phyloP scores from a whole-genome alignment of 805 yeast species.

The Yarrowia osloensis region DNA sequence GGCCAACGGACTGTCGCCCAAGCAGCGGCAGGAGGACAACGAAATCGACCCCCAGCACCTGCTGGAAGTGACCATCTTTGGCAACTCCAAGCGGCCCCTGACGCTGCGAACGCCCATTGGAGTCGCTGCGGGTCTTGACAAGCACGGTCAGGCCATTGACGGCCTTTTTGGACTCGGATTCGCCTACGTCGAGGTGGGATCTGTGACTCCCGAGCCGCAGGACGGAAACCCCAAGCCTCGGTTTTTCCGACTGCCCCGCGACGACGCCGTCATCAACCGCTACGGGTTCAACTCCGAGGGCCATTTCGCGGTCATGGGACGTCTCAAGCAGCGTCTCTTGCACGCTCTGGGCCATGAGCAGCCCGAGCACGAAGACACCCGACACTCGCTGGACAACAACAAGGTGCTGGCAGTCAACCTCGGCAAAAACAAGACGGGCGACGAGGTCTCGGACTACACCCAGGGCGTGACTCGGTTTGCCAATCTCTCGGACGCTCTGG shows the following conservation, averaged over 20 bases:
- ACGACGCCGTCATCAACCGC: slow-evolving; percentile 89
- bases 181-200: slow-evolving; percentile 88
- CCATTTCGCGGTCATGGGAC: slow-evolving; percentile 68
- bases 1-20: slow-evolving; percentile 47
- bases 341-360: slow-evolving; percentile 39
- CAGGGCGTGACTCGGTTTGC: slow-evolving; percentile 83
- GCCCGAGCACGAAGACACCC: slow-evolving; percentile 31
- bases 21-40: slow-evolving; percentile 39
- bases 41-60: slow-evolving; percentile 39
- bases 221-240: slow-evolving; percentile 95
- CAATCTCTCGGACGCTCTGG: slow-evolving; percentile 81
- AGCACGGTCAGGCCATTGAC: slow-evolving; percentile 89
- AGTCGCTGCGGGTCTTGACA: slow-evolving; percentile 94
- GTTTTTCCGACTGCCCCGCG: slow-evolving; percentile 80
- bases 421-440: slow-evolving; percentile 92
- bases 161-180: slow-evolving; percentile 76
- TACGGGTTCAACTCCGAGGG: slow-evolving; percentile 95
- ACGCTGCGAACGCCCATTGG: slow-evolving; percentile 77
- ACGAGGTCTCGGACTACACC: slow-evolving; percentile 82
- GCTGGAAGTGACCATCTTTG: slow-evolving; percentile 40
- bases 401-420: slow-evolving; percentile 78
- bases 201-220: slow-evolving; percentile 89
- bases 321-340: slow-evolving; percentile 65
- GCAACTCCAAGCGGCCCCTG: slow-evolving; percentile 38
- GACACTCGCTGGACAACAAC: slow-evolving; percentile 57